Conservation (phyloP, 257 asterid species). For the Nicotiana benthamiana region DNA sequence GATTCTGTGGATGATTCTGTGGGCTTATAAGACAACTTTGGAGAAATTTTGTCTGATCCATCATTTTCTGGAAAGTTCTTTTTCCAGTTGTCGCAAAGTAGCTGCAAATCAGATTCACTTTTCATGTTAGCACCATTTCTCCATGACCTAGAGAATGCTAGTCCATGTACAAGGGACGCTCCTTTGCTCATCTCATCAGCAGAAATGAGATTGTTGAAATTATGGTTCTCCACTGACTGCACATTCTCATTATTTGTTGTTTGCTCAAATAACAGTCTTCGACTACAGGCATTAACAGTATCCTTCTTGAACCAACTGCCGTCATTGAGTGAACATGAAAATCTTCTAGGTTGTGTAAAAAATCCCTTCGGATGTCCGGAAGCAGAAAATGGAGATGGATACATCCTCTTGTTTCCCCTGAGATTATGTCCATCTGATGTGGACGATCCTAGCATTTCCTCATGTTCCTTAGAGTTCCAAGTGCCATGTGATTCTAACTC, state of each 20-base stretch:
- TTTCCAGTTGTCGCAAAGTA: not conserved
- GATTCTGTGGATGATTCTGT: conserved; percentile 7
- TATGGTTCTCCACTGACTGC: not conserved
- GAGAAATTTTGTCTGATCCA: conserved; percentile 3
- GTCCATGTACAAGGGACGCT: not conserved
- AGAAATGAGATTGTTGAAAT: not conserved
- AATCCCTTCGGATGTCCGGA: conserved; percentile 27
- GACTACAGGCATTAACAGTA: conserved; percentile 3
- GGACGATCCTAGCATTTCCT: not conserved
- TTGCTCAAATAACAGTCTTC: conserved; percentile 18
- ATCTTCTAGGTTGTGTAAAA: conserved; percentile 48
- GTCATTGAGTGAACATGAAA: conserved; percentile 6
- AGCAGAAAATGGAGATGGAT: conserved; percentile 14
- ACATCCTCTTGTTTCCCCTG: not conserved
- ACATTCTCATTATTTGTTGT: not conserved
- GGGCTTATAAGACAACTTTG: conserved; percentile 9
- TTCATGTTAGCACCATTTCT: not conserved
- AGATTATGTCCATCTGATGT: not conserved
- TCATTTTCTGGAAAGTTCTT: not conserved
- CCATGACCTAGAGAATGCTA: not conserved
- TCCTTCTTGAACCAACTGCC: conserved; percentile 3
- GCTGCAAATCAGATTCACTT: not conserved
- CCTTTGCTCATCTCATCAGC: not conserved
- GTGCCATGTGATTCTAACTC: conserved; percentile 14
- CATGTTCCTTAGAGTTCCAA: not conserved